Percentiles rank a stretch among this genome's conserved stretches.
These are phyloP conservation scores for Dipteronia dyeriana DNA, from an alignment of 345 rosid species.

Conservation along the genomic window DNA sequence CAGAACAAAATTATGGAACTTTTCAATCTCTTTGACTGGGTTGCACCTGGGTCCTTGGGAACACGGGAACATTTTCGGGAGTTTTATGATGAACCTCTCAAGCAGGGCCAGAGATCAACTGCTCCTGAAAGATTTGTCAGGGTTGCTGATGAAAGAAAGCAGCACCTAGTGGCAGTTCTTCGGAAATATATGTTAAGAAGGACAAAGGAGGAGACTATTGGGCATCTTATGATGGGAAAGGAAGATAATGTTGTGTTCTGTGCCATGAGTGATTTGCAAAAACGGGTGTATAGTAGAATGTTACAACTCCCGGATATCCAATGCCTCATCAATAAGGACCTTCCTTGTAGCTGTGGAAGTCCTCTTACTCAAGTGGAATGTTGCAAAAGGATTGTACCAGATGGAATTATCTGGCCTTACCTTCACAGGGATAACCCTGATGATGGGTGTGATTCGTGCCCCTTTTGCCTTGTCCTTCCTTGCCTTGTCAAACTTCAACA, in stretches of 20 bases:
- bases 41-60: constrained; percentile 81
- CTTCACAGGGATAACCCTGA: constrained; percentile 81
- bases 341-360: constrained; percentile 86
- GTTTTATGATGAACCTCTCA: constrained; percentile 84
- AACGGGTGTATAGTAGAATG: constrained; percentile 78
- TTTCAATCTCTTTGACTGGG: constrained; percentile 91
- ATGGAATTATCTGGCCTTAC: constrained; percentile 86
- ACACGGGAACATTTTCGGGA: constrained; percentile 88
- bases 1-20: constrained; percentile 93
- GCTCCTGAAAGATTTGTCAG: constrained; percentile 79
- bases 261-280: constrained; percentile 89
- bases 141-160: constrained; percentile 80
- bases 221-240: constrained; percentile 96
- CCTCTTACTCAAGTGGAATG: constrained; percentile 89
- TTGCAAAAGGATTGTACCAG: constrained; percentile 82
- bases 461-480: constrained; percentile 93
- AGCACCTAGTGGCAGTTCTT: constrained; percentile 68
- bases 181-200: constrained; percentile 84
- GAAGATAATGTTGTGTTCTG: constrained; percentile 97
- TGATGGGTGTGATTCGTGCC: constrained; percentile 97
- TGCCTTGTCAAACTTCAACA: constrained; percentile 88
- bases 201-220: constrained; percentile 96
- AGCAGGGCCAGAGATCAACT: constrained; percentile 83
- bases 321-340: constrained; percentile 89
- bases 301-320: constrained; percentile 80